Base-by-base conservation (phyloP, 2,329 filamentous ascomycete genomes). In the Malbranchea zuffiana region DNA sequence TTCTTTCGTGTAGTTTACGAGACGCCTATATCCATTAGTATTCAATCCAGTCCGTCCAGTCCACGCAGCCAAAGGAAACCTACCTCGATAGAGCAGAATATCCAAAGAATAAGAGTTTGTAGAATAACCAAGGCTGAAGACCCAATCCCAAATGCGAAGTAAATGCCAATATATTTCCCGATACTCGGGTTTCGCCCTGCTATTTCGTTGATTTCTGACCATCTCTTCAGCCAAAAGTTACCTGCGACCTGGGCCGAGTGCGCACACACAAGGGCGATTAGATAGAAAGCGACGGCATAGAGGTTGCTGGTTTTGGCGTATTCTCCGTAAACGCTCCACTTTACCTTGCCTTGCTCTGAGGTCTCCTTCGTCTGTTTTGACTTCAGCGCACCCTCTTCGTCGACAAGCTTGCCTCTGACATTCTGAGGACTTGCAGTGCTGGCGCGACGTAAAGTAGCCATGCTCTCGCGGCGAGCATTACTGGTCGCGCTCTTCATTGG, bases 31-130 rank as follows among this genome's bases (percentile, higher is more conserved):
- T 32, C 50, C 25, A 42, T 47, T 35, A 45, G 37, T 10, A 30
- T 27, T 15, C n/a, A 13, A 23, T 7, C 21, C n/a, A 11, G 13
- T 29, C 10, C 16, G 8, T 11, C 8, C 4, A 28, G 8, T 28
- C 23, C 19, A 17, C n/a, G 35, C 34, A 17, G 7, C 38, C 36
- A 33, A 34, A 16, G 20, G 12, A 33, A 27, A 37, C 30, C 21
- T 67, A 84, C 81, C 74, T 98, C 90, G 45, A 98, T 98, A 3
- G 90, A 96, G 65, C 92, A 98, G 66, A 98, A 96, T 47, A 98
- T 96, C 90, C 90, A 98, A 18, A 98, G 69, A 46, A 98, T 86
- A 49, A 98, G 66, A 4, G 88, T 96, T 62, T 96, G 90, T 19
- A 92, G 55, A 27, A 96, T 85, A 3, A 92, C 88, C 45, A 98